Percentiles rank a stretch among this genome's conserved stretches.
Conservation (phyloP, 495 filamentous ascomycete genomes). For the Cercophora samala region DNA sequence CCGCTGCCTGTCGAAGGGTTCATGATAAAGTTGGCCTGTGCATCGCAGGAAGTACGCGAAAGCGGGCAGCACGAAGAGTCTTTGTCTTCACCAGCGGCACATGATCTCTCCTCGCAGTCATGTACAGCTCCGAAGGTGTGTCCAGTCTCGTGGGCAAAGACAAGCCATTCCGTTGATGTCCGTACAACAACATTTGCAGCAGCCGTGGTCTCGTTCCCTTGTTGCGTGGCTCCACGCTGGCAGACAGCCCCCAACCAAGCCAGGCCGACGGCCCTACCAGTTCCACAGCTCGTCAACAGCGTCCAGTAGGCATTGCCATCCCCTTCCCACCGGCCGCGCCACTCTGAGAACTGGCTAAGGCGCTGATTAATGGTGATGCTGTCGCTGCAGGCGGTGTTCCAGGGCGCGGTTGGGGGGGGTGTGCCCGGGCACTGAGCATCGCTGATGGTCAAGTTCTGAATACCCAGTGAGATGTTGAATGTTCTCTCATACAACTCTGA, state of each 20-base stretch:
- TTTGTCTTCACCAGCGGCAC: slow-evolving; percentile 53
- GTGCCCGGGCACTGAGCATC: slow-evolving; percentile 64
- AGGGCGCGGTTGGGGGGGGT: slow-evolving; percentile 61
- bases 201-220: slow-evolving; percentile 61
- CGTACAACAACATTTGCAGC: slow-evolving; percentile 88
- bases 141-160: slow-evolving; percentile 93
- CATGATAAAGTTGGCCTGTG: slow-evolving; percentile 81
- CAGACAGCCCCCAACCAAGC: slow-evolving; percentile 93
- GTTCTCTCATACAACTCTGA: slow-evolving; percentile 82
- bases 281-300: slow-evolving; percentile 79
- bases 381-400: slow-evolving; percentile 72
- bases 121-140: slow-evolving; percentile 97
- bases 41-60: slow-evolving; percentile 65
- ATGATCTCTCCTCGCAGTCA: slow-evolving; percentile 74
- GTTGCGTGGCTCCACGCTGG: slow-evolving; percentile 51
- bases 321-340: slow-evolving; percentile 62
- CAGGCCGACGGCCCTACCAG: slow-evolving; percentile 81
- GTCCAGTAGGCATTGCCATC: slow-evolving; percentile 94
- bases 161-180: slow-evolving; percentile 86
- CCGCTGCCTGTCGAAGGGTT: slow-evolving; percentile 76
- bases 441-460: slow-evolving; percentile 78
- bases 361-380: slow-evolving; percentile 69
- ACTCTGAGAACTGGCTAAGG: slow-evolving; percentile 81
- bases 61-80: slow-evolving; percentile 87
- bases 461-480: slow-evolving; percentile 90